Evolutionary conservation across 306 rosid species (phyloP).

Genomic region (Glycine soja): DNA sequence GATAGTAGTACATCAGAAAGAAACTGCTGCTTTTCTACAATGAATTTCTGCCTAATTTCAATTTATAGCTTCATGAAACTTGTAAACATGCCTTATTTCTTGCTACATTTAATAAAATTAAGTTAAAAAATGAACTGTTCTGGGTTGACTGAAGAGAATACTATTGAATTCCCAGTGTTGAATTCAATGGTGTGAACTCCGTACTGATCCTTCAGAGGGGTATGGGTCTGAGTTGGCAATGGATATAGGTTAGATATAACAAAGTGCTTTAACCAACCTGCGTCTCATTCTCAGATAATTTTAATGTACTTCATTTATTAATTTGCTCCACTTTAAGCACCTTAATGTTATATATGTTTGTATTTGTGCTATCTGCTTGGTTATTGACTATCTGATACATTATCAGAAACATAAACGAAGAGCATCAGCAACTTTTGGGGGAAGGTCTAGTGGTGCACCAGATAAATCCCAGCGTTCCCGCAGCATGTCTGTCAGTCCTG

Average conservation of each 20-base stretch:
- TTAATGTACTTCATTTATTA: too few species aligned
- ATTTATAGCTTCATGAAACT: slow-evolving; percentile 18
- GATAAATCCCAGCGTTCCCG: slow-evolving; percentile 93
- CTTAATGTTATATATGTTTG: slow-evolving; percentile 1
- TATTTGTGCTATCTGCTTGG: slow-evolving; percentile 41
- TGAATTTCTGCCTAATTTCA: slow-evolving; percentile 19
- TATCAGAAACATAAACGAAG: slow-evolving; percentile 91
- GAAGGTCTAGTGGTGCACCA: slow-evolving; percentile 80
- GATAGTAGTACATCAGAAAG: background rate
- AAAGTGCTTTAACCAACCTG: too few species aligned
- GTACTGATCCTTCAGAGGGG: too few species aligned
- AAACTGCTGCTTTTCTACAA: slow-evolving; percentile 20
- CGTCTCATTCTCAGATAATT: too few species aligned
- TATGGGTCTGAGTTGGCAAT: too few species aligned
- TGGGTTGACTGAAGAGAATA: background rate
- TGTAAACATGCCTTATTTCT: too few species aligned
- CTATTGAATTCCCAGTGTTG: slow-evolving; percentile 5
- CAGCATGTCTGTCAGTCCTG: slow-evolving; percentile 93
- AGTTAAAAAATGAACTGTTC: too few species aligned
- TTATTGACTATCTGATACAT: slow-evolving; percentile 44
- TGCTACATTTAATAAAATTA: too few species aligned
- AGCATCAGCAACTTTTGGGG: slow-evolving; percentile 75
- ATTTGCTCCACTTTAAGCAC: too few species aligned
- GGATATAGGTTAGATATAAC: too few species aligned
- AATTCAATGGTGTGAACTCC: background rate